Base-by-base conservation (phyloP, 768 basidiomycete species). In the Clathrus columnatus region DNA sequence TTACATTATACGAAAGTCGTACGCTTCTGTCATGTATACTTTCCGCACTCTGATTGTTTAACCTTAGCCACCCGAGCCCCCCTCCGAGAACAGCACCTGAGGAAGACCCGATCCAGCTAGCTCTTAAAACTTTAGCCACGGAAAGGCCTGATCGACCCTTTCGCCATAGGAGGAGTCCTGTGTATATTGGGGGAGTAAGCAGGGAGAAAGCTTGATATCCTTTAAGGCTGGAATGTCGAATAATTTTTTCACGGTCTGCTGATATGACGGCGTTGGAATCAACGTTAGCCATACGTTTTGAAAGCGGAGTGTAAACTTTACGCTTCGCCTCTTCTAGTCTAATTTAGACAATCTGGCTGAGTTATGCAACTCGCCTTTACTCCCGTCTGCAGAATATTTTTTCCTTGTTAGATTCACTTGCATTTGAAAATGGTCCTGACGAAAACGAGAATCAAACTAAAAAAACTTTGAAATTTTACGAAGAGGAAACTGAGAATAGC, bases 51-150 rank as follows among this genome's bases (percentile, higher is more conserved):
- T 79, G 75, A 62, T 76, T 75, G 36, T 73, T 73, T 54, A 83
- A 81, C 59, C 84, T 76, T 27, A 74, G 69, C 63, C 85, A 87
- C 43, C 81, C 78, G n/a, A 78, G 70, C 6, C 73, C 75, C 43
- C 83, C 85, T 27, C 79, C 77, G 2, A 69, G 69, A 14, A 68
- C 73, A 11, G 36, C 63, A 82, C 87, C 87, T 49, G 69, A 70
- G 17, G 76, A 65, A 27, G 87, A 84, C 17, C 84, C 83, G 4
- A 83, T 62, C 87, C 86, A 89, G 16, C 85, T 85, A 28, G 85
- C 81, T 11, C 85, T 80, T 30, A 90, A 73, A 16, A 83, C 61
- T 24, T 77, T 77, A 62, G 86, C 89, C 41, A 83, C 61, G 6
- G 75, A 77, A 54, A 88, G 69, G 26, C 79, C 73, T 14, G 71